Percentiles rank a stretch among this genome's conserved stretches.
Evolutionary conservation across 179 eudicot species (phyloP).

Genomic region (Drosera spatulata): DNA sequence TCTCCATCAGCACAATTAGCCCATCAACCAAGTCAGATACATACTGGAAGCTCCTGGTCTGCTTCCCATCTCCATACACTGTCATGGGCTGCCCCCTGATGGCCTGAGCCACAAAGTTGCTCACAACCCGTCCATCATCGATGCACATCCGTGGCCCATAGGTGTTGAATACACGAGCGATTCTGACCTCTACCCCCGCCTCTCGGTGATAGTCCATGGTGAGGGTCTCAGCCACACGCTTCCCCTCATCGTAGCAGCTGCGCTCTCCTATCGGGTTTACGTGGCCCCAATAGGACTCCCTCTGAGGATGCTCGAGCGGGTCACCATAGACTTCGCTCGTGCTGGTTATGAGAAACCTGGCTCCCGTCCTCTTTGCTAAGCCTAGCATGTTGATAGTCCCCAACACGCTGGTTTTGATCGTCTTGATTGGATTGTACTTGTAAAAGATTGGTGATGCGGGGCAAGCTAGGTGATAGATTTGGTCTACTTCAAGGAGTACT

Average conservation of each 20-base stretch:
- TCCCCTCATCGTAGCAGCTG: constrained; percentile 11
- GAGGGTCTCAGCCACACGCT: neutral
- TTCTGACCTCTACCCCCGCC: constrained; percentile 10
- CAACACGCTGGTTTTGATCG: too few relatives aligned
- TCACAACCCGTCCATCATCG: constrained; percentile 2
- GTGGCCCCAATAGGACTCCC: constrained; percentile 21
- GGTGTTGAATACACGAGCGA: constrained; percentile 23
- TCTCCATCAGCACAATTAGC: neutral
- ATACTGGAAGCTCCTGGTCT: constrained; percentile 17
- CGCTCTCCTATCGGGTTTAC: constrained; percentile 20
- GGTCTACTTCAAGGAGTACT: too few relatives aligned
- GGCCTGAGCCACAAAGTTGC: constrained; percentile 18
- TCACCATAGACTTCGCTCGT: constrained; percentile 27
- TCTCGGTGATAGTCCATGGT: constrained; percentile 9
- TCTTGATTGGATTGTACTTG: too few relatives aligned
- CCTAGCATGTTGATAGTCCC: constrained; percentile 10
- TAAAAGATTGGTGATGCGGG: too few relatives aligned
- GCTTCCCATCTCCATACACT: constrained; percentile 22
- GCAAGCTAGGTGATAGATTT: too few relatives aligned
- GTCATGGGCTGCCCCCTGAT: constrained; percentile 17
- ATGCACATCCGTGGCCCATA: constrained; percentile 21
- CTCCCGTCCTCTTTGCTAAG: constrained; percentile 19
- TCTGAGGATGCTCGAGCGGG: constrained; percentile 17
- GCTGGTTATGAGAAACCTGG: constrained; percentile 19
- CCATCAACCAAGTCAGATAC: constrained; percentile 13